Conservation (phyloP, 345 rosid species). For the Eucalyptus rudis region DNA sequence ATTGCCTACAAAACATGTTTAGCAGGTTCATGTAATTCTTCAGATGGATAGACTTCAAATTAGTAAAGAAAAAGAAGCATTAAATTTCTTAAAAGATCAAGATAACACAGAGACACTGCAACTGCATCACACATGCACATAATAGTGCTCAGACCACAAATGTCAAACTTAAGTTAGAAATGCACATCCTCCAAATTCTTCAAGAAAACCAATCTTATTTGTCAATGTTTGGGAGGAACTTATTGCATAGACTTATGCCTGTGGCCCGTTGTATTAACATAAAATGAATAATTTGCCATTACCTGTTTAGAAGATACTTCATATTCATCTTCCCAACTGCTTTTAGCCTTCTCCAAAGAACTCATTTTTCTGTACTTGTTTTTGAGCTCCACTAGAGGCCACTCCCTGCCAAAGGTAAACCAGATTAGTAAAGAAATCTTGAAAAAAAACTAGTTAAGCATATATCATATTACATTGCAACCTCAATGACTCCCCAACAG, state of each 20-base stretch:
- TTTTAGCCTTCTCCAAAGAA: constrained; percentile 61
- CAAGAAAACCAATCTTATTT: neutral
- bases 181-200: neutral
- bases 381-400: constrained; percentile 72
- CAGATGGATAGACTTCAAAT: neutral
- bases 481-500: constrained; percentile 95
- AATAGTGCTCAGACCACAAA: neutral
- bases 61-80: neutral
- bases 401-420: constrained; percentile 45
- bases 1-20: neutral
- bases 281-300: neutral
- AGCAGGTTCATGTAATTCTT: neutral
- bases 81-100: neutral
- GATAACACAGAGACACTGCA: neutral
- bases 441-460: neutral
- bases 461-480: constrained; percentile 4
- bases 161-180: neutral
- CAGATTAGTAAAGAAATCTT: neutral
- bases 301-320: constrained; percentile 96
- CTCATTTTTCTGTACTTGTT: constrained; percentile 66
- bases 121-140: neutral
- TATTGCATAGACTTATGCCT: neutral
- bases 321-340: constrained; percentile 95
- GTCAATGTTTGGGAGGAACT: neutral
- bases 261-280: neutral